phyloP scores from a whole-genome alignment of 1,284 basidiomycete species.

The Ganoderma lingzhi region DNA sequence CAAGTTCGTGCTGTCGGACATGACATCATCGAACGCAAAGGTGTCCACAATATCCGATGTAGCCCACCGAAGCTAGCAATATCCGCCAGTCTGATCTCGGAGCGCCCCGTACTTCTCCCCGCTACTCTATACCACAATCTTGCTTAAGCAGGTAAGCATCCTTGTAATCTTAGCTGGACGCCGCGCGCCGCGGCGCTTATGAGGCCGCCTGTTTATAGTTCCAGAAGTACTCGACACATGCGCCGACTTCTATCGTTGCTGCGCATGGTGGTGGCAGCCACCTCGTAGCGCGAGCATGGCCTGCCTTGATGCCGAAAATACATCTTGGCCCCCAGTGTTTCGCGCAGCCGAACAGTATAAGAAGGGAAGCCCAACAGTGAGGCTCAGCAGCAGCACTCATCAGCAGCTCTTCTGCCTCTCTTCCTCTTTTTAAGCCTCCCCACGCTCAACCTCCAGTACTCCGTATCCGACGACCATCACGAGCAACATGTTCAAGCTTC shows the following conservation, averaged over 20 bases:
- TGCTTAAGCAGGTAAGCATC: not conserved
- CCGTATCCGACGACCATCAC: not conserved
- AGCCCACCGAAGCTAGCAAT: not conserved
- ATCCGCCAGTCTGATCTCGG: not conserved
- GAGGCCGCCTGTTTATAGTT: conserved; percentile 1
- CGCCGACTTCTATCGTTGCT: not conserved
- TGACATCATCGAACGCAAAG: not conserved
- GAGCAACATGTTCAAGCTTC: conserved; percentile 20
- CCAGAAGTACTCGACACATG: conserved; percentile 4
- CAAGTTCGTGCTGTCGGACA: not conserved
- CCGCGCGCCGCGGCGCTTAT: not conserved
- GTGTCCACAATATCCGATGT: conserved; percentile 5
- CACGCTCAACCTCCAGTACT: not conserved
- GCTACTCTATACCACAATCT: not conserved
- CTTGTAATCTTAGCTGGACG: not conserved
- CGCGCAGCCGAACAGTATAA: conserved; percentile 11
- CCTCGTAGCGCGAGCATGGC: not conserved
- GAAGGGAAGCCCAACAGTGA: not conserved
- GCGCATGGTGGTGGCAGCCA: not conserved
- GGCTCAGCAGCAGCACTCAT: conserved; percentile 7
- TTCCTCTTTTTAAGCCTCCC: not conserved
- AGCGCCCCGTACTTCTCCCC: not conserved
- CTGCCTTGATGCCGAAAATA: conserved; percentile 7
- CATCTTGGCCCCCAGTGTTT: not conserved
- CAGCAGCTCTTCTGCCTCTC: conserved; percentile 13